Evolutionary conservation across 495 filamentous ascomycete genomes (phyloP), one percentile per base, ranked within the genome.

Genomic region (Aspergillus nanangensis): DNA sequence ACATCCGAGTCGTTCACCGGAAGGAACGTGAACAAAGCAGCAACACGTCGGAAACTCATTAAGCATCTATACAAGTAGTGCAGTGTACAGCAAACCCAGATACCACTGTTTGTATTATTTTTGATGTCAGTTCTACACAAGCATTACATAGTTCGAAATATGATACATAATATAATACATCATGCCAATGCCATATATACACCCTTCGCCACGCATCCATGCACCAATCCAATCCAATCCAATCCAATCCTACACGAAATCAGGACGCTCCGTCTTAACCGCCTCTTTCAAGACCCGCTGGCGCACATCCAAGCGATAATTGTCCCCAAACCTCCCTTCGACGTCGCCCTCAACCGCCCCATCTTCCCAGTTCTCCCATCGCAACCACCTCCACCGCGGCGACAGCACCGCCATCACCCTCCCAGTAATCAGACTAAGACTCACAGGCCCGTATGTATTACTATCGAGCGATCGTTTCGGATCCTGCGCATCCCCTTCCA

Each of bases 391-490:
- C 55, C 83, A 71, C 44, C 69, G 72, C 36, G 86, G 86, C 61
- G 74, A 79, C 34, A 90, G 45, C 7, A 88, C 70, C 49, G 79
- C 78, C 19, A 77, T 75, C 38, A 87, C 75, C 27, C 69, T 69
- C 3, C 87, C 86, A 5, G 77, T 74, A 21, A 91, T 73, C 34
- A 91, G 53, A 52, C 72, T 77, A 20, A 67, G 52, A 63, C 72
- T 69, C 23, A 83, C 76, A 1, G 87, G 85, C 4, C 87, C 87
- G 56, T 88, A 90, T 20, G 72, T 73, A 65, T 90, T 89, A 56
- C 85, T 89, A 58, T 92, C 87, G 42, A 79, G 59, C 50, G 78
- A 81, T 48, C 75, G 67, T 13, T 52, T 47, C 21, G 66, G 71
- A 48, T 82, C 75, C 33, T 65, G 61, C 13, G 73, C 76, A 59